A percentile compares a stretch with the other conserved stretches of the same genome.
These are phyloP conservation scores for Carex sylvatica DNA, from an alignment of 202 grass and related monocot genomes.

Conservation along the genomic window DNA sequence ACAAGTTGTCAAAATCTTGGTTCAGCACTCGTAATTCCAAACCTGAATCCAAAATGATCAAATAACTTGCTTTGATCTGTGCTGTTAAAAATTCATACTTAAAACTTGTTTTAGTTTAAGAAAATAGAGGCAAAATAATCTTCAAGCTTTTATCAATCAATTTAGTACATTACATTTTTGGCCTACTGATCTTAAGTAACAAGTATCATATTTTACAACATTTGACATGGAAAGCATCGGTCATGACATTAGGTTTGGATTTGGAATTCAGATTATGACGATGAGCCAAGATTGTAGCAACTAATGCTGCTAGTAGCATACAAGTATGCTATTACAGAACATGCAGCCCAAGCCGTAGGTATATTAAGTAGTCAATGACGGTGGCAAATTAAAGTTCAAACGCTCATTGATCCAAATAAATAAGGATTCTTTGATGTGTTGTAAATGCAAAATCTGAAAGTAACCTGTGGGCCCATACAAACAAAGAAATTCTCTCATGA, in stretches of 20 bases:
- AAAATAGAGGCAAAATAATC: background rate
- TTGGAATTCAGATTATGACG: background rate
- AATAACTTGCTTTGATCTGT: background rate
- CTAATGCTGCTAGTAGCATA: background rate
- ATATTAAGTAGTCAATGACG: background rate
- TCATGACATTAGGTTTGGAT: background rate
- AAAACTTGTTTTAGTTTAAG: background rate
- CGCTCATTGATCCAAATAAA: background rate
- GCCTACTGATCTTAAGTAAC: background rate
- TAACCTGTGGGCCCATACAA: background rate
- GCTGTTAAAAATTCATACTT: background rate
- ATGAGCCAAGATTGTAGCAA: background rate
- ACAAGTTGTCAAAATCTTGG: background rate
- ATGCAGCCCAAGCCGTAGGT: background rate
- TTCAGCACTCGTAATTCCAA: background rate
- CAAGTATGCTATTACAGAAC: constrained; percentile 5
- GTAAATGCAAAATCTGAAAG: background rate
- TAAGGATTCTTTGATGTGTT: background rate
- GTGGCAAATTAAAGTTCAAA: background rate
- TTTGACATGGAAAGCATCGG: background rate
- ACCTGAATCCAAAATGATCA: background rate
- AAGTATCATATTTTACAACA: background rate
- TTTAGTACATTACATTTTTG: background rate
- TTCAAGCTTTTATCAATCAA: background rate
- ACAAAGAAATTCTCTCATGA: background rate